Conservation (phyloP, 352 stramenopile genomes). For the Phytophthora crassamura region DNA sequence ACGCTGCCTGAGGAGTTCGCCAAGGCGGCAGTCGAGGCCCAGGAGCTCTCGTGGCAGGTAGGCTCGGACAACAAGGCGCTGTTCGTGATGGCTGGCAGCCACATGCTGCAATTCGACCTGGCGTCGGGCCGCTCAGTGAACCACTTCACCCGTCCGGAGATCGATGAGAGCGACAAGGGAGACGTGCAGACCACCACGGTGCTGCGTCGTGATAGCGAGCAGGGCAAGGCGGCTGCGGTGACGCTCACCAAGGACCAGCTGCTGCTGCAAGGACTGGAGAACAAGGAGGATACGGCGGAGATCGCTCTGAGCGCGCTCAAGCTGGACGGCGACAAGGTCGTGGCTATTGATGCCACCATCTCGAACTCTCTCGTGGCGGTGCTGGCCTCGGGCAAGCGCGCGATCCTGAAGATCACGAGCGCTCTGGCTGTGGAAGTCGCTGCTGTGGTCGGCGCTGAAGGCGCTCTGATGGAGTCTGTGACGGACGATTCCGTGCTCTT, state of each 20-base stretch:
- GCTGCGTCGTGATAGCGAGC: constrained; percentile 48
- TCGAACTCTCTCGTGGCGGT: constrained; percentile 55
- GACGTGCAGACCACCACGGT: constrained; percentile 29
- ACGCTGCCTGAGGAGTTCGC: constrained; percentile 42
- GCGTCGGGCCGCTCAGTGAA: constrained; percentile 44
- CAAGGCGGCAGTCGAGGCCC: constrained; percentile 27
- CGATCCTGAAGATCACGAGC: constrained; percentile 57
- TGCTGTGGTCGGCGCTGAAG: constrained; percentile 46
- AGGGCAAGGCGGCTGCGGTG: constrained; percentile 38
- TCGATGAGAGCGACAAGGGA: constrained; percentile 43
- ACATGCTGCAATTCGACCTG: constrained; percentile 55
- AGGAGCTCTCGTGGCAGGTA: constrained; percentile 46
- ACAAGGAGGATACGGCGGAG: constrained; percentile 29
- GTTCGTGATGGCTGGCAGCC: constrained; percentile 52
- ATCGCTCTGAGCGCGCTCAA: constrained; percentile 46
- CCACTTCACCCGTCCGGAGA: constrained; percentile 40
- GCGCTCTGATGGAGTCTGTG: constrained; percentile 59
- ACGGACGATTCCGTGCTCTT: constrained; percentile 67
- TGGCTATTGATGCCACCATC: constrained; percentile 47
- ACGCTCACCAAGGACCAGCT: constrained; percentile 41
- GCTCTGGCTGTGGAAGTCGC: constrained; percentile 48
- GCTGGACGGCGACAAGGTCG: constrained; percentile 42
- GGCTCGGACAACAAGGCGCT: constrained; percentile 52
- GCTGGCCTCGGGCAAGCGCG: constrained; percentile 65
- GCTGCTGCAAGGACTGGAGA: constrained; percentile 48